Base-by-base conservation (phyloP, 2,329 filamentous ascomycete genomes). In the Penicillium brasilianum region DNA sequence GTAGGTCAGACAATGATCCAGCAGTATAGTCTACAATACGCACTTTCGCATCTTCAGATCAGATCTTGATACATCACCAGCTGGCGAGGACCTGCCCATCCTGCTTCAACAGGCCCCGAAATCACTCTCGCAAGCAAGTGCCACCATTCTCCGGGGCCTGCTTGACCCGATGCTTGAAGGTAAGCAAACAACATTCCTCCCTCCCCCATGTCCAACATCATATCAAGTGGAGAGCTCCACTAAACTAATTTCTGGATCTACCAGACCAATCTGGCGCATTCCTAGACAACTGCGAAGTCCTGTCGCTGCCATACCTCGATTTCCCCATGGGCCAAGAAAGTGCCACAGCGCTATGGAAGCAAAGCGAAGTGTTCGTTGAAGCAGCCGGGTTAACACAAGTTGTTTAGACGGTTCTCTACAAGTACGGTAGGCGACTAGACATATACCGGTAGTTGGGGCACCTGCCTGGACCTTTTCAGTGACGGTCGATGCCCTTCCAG, bases 321-420 rank as follows among this genome's bases (percentile, higher is more conserved):
- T 73, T 75, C 44, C 72, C 74, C 2, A 63, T 59, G 3, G 69
- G 66, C 5, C 60, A 67, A 54, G 62, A 68, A 34, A 71, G 67
- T 49, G 74, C 73, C 7, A 65, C 66, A 44, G 65, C 61, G 36
- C 58, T 76, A 52, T 77, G 75, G 76, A 64, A 56, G 39, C 53
- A 71, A 32, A 77, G 75, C 55, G 69, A 76, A 59, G 55, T 68
- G 39, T 59, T 76, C 36, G 62, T 74, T 8, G 67, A 67, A 10
- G 11, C n/a, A 14, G 43, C 50, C 4, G 37, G 41, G 0, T 30
- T 48, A 10, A 41, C n/a, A 0, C 20, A 49, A 36, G 6, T 25
- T 22, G 39, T 58, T n/a, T 41, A 58, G 25, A 39, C 16, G 2
- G 1, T 4, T 4, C 16, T 22, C 20, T 1, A 4, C 13, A 22